Percentiles rank a stretch among this genome's conserved stretches.
These are phyloP conservation scores for Arthrobotrys conoides DNA, from an alignment of 2,329 filamentous ascomycete genomes.

Conservation along the genomic window DNA sequence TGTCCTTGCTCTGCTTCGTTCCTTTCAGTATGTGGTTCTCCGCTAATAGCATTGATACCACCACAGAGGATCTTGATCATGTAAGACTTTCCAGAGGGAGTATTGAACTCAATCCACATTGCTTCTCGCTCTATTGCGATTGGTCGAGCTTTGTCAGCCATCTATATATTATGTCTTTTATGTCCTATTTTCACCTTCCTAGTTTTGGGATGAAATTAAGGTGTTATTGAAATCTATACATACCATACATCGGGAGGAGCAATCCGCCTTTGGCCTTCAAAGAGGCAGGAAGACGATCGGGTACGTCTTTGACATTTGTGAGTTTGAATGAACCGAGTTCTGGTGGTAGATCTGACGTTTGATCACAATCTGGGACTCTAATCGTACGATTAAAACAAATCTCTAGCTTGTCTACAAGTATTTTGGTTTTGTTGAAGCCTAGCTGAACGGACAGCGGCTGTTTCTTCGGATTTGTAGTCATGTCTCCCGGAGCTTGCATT, in stretches of 20 bases:
- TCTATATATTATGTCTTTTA: no score
- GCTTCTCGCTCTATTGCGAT: conserved; percentile 66
- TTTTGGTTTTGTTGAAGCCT: not conserved
- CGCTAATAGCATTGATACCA: conserved; percentile 68
- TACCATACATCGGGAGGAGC: conserved; percentile 69
- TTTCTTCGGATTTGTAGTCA: not conserved
- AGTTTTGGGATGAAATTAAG: no score
- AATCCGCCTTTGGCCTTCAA: conserved; percentile 68
- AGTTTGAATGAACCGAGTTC: conserved; percentile 67
- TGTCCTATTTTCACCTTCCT: no score
- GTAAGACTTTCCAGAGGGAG: conserved; percentile 62
- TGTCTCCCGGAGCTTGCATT: not conserved
- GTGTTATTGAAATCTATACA: not conserved
- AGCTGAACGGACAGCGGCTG: conserved; percentile 16
- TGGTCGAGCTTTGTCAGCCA: not conserved
- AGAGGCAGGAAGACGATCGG: conserved; percentile 65
- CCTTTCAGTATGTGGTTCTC: conserved; percentile 62
- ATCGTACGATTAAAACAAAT: conserved; percentile 62
- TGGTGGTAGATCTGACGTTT: conserved; percentile 66
- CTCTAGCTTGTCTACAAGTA: conserved; percentile 18
- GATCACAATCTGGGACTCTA: conserved; percentile 68
- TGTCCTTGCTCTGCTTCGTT: not conserved
- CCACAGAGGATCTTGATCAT: conserved; percentile 68
- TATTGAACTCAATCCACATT: conserved; percentile 68
- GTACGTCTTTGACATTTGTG: conserved; percentile 66